Conservation (phyloP, 345 rosid genomes). For the Citrus australasica region DNA sequence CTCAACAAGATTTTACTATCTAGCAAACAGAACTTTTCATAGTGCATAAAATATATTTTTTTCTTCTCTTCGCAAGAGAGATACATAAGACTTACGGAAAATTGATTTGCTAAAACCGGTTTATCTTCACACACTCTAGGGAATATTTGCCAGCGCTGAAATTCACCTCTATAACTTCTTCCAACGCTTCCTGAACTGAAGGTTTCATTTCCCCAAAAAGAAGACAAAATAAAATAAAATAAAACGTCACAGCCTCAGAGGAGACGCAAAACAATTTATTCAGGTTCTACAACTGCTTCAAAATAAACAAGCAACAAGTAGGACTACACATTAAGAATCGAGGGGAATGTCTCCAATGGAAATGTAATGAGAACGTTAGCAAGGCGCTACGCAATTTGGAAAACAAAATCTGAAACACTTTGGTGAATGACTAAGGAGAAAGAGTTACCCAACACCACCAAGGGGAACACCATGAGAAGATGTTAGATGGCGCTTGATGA, state of each 20-base stretch:
- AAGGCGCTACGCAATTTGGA: not conserved
- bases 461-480: conserved; percentile 79
- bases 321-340: not conserved
- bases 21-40: not conserved
- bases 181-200: conserved; percentile 87
- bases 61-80: not conserved
- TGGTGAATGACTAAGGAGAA: conserved; percentile 3
- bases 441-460: conserved; percentile 81
- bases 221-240: not conserved
- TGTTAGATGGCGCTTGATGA: conserved; percentile 46
- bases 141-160: conserved; percentile 78
- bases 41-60: not conserved
- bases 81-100: conserved; percentile 73
- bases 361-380: not conserved
- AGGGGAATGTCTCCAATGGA: not conserved
- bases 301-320: not conserved
- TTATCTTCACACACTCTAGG: conserved; percentile 71
- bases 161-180: conserved; percentile 87
- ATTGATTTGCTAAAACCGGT: conserved; percentile 83
- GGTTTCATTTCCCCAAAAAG: not conserved
- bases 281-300: not conserved
- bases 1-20: not conserved
- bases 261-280: not conserved
- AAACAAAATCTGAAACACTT: not conserved
- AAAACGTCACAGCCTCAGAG: not conserved